Base-by-base conservation (phyloP, 208 protist species). In the Angomonas deanei region DNA sequence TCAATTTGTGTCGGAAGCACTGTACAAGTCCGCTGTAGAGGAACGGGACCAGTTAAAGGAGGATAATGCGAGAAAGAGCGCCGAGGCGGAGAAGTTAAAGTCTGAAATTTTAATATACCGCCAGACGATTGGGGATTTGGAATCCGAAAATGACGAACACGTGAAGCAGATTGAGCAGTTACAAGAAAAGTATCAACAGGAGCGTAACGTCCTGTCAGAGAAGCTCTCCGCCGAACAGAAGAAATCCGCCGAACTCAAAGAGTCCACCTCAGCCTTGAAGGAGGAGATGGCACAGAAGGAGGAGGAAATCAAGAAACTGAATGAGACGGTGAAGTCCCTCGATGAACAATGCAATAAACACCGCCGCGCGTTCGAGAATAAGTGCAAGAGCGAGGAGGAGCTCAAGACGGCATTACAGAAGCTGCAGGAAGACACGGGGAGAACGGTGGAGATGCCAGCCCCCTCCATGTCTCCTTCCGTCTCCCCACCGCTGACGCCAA, bases 101-200 rank as follows among this genome's bases (percentile, higher is more conserved):
- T 89, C 85, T 24, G 88, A 94, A 57, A 92, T 94, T 61, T 64
- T 87, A 24, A 90, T 94, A 38, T 91, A 92, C 57, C 85, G 84
- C 26, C 80, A 95, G 61, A 92, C 81, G 0, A 92, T 95, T 49
- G 64, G 68, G 33, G 83, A 92, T 24, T 61, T 92, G 8, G 85
- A 95, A 74, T 48, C 79, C 24, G 86, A 92, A 61, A 91, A 91
- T 56, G 85, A 92, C 57, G 85, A 92, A 49, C 84, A 89, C 52
- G 72, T 91, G 36, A 82, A 80, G 60, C 73, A 94, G 61, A 88
- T 92, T 49, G 88, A 94, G 58, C 57, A 60, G 27, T 61, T 94
- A 27, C 88, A 91, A 56, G 68, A 80, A 28, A 64, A 60, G 46
- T 82, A 92, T 53, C 65, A 86, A 62, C 38, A 60, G 31, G 81